Base-by-base conservation (phyloP, 2,329 filamentous ascomycete species). In the Lasiodiplodia gonubiensis region DNA sequence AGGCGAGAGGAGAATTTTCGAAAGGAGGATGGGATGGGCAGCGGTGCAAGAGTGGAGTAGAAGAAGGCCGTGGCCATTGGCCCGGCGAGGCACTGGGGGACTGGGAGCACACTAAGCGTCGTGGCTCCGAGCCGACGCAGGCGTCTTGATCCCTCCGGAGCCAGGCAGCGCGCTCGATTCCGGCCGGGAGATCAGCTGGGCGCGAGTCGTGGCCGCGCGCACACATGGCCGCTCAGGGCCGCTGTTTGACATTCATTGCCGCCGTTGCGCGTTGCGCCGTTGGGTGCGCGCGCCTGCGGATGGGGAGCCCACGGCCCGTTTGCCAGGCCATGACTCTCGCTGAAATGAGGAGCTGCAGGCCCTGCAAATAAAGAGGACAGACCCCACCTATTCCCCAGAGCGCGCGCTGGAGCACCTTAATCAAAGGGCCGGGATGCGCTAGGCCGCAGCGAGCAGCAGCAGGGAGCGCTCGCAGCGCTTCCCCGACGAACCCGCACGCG, bases 11-110 rank as follows among this genome's bases (percentile, higher is more conserved):
- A 67, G 64, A 67, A 67, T 67, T 67, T 67, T 67, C 64, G 64
- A 67, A 67, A 67, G 64, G 64, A 67, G 61, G 64, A 67, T 67
- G 64, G 49, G 61, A 54, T 52, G 51, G 61, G 59, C 59, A 63
- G 59, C 46, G 42, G 42, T 37, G 59, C 59, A 63, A 63, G 57
- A 61, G 59, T 63, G 59, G 59, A 63, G 59, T 63, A 63, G 27
- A 51, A 48, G 57, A 48, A 48, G 57, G 57, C 39, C 57, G 57
- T 61, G 57, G 57, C 57, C 57, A 61, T 61, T 61, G 57, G 57
- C 57, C 57, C 39, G 55, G 37, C 55, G 35, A 46, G 52, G 52
- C 52, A 54, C 52, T 55, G 53, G 53, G 30, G 53, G 53, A 55
- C 53, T 35, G 54, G 54, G 54, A 35, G 59, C 42, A 63, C 42